Evolutionary conservation across 2,329 filamentous ascomycete genomes (phyloP), one percentile per base, ranked within the genome.

Genomic region (Camillea tinctor): DNA sequence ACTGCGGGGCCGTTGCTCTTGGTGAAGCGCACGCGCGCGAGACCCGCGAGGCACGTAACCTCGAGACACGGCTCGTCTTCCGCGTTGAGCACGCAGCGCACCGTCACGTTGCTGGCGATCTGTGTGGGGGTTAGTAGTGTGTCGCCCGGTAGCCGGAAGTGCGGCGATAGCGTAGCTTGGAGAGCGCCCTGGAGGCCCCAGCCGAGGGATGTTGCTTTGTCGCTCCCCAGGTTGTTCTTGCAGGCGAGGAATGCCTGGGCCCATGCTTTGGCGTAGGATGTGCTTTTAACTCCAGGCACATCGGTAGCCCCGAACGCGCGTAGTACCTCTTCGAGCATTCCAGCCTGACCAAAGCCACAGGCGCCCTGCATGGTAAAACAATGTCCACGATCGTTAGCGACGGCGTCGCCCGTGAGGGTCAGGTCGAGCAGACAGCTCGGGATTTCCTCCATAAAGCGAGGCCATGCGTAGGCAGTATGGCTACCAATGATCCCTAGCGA

Each of bases 401-500:
- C 73, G 0, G 70, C 71, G 24, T 74, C 70, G 0, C 78, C 80
- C 0, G 77, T 74, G 0, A 64, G 21, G 2, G 71, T 68, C 7
- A 61, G 65, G 55, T 81, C 79, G 1, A 73, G 65, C 21, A 66
- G 86, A 81, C 58, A 87, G 81, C 64, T 64, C 1, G 72, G 57
- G 4, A 91, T 83, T 64, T 91, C 88, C 70, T 92, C 88, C 30
- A 91, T 75, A 67, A 85, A 87, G 1, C 87, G 82, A 1, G 89
- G 89, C 72, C 90, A 91, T 61, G 85, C 87, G 68, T 91, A 88
- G 21, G 91, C 80, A 62, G 84, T 81, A 69, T 90, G 88, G 44
- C 88, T 91, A 8, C 89, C 89, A 69, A 90, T 91, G 52, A 92
- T 86, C 13, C 87, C 89, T 57, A 91, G 78, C 56, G 87, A 86